phyloP scores from a whole-genome alignment of 805 yeast genomes.

The Zygosaccharomyces siamensis region DNA sequence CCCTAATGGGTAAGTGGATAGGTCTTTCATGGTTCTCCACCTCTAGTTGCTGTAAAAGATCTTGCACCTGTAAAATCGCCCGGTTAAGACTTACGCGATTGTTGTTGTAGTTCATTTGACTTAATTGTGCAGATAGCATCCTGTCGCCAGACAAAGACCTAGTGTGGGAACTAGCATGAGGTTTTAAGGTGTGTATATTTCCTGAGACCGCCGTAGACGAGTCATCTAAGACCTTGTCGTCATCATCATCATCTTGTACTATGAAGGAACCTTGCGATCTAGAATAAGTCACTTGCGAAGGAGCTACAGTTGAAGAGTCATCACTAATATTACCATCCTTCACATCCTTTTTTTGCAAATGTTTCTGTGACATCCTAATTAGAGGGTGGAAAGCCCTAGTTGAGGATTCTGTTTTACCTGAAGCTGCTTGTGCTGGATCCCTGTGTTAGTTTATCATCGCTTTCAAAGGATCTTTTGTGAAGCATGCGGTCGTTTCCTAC shows the following conservation, averaged over 20 bases:
- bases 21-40: constrained; percentile 57
- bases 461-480: neutral
- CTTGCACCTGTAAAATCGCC: constrained; percentile 50
- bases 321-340: constrained; percentile 3
- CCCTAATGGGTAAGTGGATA: constrained; percentile 52
- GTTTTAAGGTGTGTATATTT: constrained; percentile 10
- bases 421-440: neutral
- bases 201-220: constrained; percentile 12
- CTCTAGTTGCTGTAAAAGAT: constrained; percentile 47
- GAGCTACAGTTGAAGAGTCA: constrained; percentile 11
- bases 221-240: constrained; percentile 9
- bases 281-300: constrained; percentile 10
- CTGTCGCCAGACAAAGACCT: constrained; percentile 21
- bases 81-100: constrained; percentile 61
- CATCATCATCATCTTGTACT: constrained; percentile 11
- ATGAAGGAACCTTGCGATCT: constrained; percentile 17
- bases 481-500: constrained; percentile 3
- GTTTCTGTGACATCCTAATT: constrained; percentile 8
- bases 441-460: neutral
- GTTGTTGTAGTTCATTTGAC: constrained; percentile 73
- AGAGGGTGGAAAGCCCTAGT: neutral
- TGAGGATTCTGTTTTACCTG: neutral
- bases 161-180: constrained; percentile 1
- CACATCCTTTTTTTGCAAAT: neutral
- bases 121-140: constrained; percentile 40